phyloP scores from a whole-genome alignment of 306 rosid species.

The Castanea mollissima region DNA sequence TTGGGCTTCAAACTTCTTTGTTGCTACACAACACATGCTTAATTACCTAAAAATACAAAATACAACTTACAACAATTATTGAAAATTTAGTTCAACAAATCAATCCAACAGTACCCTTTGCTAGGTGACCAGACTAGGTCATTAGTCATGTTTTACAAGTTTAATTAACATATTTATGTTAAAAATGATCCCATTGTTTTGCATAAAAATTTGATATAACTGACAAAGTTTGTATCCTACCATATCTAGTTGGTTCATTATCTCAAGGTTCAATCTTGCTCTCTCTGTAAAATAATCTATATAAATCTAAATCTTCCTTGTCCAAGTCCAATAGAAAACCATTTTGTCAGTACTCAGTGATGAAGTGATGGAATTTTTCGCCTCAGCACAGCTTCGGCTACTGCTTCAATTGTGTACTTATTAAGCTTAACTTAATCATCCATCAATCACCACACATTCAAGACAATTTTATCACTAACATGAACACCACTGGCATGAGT shows the following conservation, averaged over 20 bases:
- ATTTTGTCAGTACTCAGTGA: slow-evolving; percentile 58
- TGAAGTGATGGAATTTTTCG: background rate
- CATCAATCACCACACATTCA: no score
- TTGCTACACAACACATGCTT: background rate
- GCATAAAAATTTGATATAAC: background rate
- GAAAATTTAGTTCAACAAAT: background rate
- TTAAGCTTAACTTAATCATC: no score
- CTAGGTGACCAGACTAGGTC: background rate
- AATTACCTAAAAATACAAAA: background rate
- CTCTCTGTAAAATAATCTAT: slow-evolving; percentile 51
- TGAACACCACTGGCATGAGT: no score
- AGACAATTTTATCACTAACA: no score
- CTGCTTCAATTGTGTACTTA: no score
- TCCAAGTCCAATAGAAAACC: slow-evolving; percentile 87
- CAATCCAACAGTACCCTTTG: background rate
- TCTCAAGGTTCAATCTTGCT: slow-evolving; percentile 77
- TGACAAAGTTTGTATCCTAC: slow-evolving; percentile 35
- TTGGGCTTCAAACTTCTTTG: background rate
- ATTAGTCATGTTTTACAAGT: background rate
- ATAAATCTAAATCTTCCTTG: slow-evolving; percentile 74
- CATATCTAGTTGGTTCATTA: slow-evolving; percentile 81
- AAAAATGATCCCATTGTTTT: background rate
- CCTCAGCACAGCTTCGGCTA: no score
- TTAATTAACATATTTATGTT: background rate
- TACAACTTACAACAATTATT: background rate